Evolutionary conservation across 345 rosid genomes (phyloP).

Genomic region (Pistacia integerrima): DNA sequence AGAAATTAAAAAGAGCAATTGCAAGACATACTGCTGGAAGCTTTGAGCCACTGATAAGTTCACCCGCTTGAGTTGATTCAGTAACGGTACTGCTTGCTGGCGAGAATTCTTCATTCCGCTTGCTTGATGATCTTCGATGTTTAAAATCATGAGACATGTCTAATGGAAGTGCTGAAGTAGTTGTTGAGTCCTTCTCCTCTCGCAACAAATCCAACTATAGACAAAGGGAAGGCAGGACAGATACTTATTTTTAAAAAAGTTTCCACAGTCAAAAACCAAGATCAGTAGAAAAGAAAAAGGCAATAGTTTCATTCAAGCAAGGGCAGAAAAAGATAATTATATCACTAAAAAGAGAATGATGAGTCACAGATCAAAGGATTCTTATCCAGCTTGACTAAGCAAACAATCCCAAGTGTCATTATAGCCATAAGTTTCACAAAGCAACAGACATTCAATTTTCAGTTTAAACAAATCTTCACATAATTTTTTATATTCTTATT

Average conservation of each 20-base stretch:
- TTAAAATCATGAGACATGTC: constrained; percentile 59
- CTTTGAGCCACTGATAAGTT: constrained; percentile 49
- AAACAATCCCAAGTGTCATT: not conserved
- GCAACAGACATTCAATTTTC: constrained; percentile 8
- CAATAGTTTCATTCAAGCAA: not conserved
- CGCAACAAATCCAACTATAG: constrained; percentile 59
- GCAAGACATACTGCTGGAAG: constrained; percentile 39
- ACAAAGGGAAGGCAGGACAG: constrained; percentile 22
- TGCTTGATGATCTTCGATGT: constrained; percentile 77
- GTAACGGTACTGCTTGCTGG: constrained; percentile 60
- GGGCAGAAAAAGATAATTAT: not conserved
- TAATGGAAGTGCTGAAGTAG: constrained; percentile 46
- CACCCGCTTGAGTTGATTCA: constrained; percentile 75
- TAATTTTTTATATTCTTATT: not conserved
- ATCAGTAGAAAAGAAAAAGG: not conserved
- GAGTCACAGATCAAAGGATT: not conserved
- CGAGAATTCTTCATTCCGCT: constrained; percentile 76
- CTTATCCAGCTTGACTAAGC: not conserved
- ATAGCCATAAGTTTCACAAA: not conserved
- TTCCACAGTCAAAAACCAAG: not conserved
- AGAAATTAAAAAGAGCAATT: constrained; percentile 8
- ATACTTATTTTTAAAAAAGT: not conserved
- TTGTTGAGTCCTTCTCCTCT: constrained; percentile 51
- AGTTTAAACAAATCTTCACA: not conserved
- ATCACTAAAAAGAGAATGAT: not conserved